phyloP scores from a whole-genome alignment of 2,329 filamentous ascomycete species.

The Hypocrella siamensis region DNA sequence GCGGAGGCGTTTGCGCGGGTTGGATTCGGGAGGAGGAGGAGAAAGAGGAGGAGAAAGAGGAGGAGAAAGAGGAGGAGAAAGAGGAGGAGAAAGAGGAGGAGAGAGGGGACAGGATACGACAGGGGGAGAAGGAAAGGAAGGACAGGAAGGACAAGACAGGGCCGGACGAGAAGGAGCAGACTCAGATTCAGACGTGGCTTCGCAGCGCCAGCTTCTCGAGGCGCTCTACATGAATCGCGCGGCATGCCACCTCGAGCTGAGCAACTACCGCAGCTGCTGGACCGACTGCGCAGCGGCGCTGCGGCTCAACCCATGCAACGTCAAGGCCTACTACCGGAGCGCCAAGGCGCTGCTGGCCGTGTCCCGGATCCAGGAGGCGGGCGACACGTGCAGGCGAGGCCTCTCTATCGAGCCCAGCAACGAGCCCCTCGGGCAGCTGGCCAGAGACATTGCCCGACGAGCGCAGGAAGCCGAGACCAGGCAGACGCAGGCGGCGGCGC shows the following conservation, averaged over 20 bases:
- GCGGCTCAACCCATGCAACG: slow-evolving; percentile 60
- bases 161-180: background rate
- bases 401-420: slow-evolving; percentile 59
- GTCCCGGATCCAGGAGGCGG: slow-evolving; percentile 63
- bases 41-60: background rate
- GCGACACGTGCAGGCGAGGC: slow-evolving; percentile 62
- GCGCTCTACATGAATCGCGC: slow-evolving; percentile 75
- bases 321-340: slow-evolving; percentile 87
- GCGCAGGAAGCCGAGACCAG: slow-evolving; percentile 38
- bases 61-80: background rate
- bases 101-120: slow-evolving; percentile 25
- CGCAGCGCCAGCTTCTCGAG: slow-evolving; percentile 54
- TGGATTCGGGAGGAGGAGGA: slow-evolving; percentile 19
- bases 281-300: slow-evolving; percentile 71
- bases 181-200: slow-evolving; percentile 27
- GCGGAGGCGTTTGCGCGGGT: slow-evolving; percentile 25
- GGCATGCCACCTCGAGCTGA: slow-evolving; percentile 73
- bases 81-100: background rate
- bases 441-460: slow-evolving; percentile 46
- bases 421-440: slow-evolving; percentile 44
- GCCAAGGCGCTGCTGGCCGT: slow-evolving; percentile 63
- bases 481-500: slow-evolving; percentile 38
- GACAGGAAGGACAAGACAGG: background rate
- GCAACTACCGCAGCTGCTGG: slow-evolving; percentile 78
- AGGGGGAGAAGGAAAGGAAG: slow-evolving; percentile 10